phyloP scores from a whole-genome alignment of 2,329 filamentous ascomycete genomes.

The Penicillium fuscoglaucum region DNA sequence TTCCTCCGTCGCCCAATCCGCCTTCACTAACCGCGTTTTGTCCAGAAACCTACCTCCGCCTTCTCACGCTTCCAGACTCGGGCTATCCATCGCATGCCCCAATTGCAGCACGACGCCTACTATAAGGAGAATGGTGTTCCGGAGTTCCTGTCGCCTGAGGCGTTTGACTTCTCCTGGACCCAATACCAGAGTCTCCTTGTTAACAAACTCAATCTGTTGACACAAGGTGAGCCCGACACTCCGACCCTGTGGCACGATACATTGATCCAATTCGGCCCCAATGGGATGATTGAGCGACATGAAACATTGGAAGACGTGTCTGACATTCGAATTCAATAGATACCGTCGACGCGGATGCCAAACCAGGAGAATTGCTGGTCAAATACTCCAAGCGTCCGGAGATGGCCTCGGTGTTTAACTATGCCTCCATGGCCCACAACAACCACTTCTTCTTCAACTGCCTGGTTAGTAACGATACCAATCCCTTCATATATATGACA shows the following conservation, averaged over 20 bases:
- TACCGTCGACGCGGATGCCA: conserved; percentile 62
- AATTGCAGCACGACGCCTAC: conserved; percentile 48
- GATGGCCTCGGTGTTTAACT: conserved; percentile 83
- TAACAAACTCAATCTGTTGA: conserved; percentile 72
- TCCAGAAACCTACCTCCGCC: conserved; percentile 38
- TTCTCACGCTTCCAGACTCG: conserved; percentile 41
- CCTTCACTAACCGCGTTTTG: conserved; percentile 24
- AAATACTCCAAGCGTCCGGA: conserved; percentile 75
- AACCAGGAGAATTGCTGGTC: conserved; percentile 68
- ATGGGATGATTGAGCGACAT: background rate
- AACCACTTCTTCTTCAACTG: conserved; percentile 62
- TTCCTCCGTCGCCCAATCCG: conserved; percentile 9
- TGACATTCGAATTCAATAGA: conserved; percentile 47
- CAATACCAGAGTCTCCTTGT: conserved; percentile 76
- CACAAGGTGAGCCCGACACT: conserved; percentile 60
- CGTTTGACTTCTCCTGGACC: conserved; percentile 75
- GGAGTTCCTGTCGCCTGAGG: conserved; percentile 68
- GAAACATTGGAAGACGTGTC: background rate
- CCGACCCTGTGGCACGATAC: conserved; percentile 5
- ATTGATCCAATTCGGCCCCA: background rate
- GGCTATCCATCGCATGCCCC: conserved; percentile 49
- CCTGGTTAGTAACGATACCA: conserved; percentile 36
- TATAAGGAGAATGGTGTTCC: conserved; percentile 60
- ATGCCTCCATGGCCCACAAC: conserved; percentile 95
- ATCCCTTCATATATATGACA: background rate